These are phyloP conservation scores for Endocalyx cinctus DNA, from an alignment of 2,329 filamentous ascomycete genomes.

Conservation along the genomic window DNA sequence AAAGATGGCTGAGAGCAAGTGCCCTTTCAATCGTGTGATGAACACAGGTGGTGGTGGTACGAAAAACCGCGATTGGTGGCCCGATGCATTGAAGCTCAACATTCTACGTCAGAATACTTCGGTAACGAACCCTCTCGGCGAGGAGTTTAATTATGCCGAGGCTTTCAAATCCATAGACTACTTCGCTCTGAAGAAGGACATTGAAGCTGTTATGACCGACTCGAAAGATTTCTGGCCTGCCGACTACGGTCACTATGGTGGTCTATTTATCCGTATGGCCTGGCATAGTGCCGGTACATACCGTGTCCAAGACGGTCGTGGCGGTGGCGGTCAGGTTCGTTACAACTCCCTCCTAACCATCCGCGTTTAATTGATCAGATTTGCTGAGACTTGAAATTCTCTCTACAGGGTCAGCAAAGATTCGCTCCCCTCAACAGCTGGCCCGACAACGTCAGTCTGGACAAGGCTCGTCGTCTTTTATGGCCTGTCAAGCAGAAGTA, in stretches of 20 bases:
- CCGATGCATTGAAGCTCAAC: conserved; percentile 61
- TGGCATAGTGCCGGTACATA: conserved; percentile 81
- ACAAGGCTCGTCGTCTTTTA: conserved; percentile 75
- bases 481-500: conserved; percentile 86
- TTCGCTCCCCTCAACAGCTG: conserved; percentile 79
- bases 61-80: conserved; percentile 70
- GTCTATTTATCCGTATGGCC: conserved; percentile 74
- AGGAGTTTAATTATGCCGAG: conserved; percentile 66
- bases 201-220: conserved; percentile 67
- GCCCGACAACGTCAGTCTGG: conserved; percentile 73
- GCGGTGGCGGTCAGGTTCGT: conserved; percentile 55
- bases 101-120: conserved; percentile 68
- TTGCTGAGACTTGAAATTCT: too few species aligned
- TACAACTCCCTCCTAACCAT: too few species aligned
- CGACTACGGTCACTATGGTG: conserved; percentile 77
- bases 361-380: too few species aligned
- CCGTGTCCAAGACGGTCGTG: conserved; percentile 69
- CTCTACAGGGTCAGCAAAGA: conserved; percentile 64
- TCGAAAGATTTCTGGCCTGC: conserved; percentile 80
- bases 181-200: conserved; percentile 67
- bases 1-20: conserved; percentile 12
- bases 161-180: conserved; percentile 73
- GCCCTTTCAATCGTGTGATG: conserved; percentile 10
- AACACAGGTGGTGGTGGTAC: conserved; percentile 60
- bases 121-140: conserved; percentile 57